A percentile compares a stretch with the other conserved stretches of the same genome.
Conservation (phyloP, 371 early-diverging fungal species). For the Cokeromyces recurvatus region DNA sequence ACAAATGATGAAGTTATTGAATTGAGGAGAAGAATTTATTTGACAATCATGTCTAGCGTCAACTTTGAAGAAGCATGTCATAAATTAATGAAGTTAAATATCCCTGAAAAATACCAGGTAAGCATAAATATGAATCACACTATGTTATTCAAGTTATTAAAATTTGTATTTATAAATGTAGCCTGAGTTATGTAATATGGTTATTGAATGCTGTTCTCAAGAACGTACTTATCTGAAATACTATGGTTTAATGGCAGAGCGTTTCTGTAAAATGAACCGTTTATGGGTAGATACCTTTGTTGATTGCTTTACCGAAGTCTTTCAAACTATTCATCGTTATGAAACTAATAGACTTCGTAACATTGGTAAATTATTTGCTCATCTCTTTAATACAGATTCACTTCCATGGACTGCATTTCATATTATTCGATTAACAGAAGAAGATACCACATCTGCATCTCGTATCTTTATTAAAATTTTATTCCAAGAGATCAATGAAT, state of each 20-base stretch:
- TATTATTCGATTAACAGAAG: slow-evolving; percentile 81
- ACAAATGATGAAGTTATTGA: slow-evolving; percentile 89
- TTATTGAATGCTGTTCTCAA: slow-evolving; percentile 95
- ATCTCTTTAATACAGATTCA: slow-evolving; percentile 83
- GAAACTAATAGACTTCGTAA: slow-evolving; percentile 94
- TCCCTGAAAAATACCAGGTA: slow-evolving; percentile 82
- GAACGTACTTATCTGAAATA: slow-evolving; percentile 93
- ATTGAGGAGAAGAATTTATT: slow-evolving; percentile 88
- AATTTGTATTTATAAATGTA: no score
- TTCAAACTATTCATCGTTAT: slow-evolving; percentile 87
- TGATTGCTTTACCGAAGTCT: slow-evolving; percentile 77
- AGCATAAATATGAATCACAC: not conserved
- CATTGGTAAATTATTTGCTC: slow-evolving; percentile 89
- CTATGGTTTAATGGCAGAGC: slow-evolving; percentile 92
- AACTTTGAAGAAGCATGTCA: slow-evolving; percentile 96
- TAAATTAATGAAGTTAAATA: slow-evolving; percentile 84
- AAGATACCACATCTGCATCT: slow-evolving; percentile 91
- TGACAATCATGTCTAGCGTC: slow-evolving; percentile 94
- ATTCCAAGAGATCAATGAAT: slow-evolving; percentile 87
- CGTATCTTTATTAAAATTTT: slow-evolving; percentile 96
- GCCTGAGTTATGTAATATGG: slow-evolving; percentile 92
- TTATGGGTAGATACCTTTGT: slow-evolving; percentile 78
- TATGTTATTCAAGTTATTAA: no score
- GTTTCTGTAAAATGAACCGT: slow-evolving; percentile 84
- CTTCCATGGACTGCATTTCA: slow-evolving; percentile 83